Evolutionary conservation across 2,329 filamentous ascomycete species (phyloP).

Genomic region (Chaetoscypha palmicola): DNA sequence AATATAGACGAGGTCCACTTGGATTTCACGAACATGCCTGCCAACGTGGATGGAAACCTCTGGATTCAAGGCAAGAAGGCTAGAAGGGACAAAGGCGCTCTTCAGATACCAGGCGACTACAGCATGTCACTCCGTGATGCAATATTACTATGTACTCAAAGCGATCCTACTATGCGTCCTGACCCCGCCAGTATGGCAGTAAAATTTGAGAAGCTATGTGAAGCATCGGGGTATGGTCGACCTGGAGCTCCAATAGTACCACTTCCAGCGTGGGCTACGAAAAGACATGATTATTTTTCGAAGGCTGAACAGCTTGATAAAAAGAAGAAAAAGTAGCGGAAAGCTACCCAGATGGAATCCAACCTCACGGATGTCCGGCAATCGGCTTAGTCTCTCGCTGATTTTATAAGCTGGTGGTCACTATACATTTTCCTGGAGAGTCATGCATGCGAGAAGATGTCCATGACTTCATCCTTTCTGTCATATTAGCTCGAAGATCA

Average conservation of each 20-base stretch:
- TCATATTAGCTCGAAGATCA: too few relatives aligned
- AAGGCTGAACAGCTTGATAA: too few relatives aligned
- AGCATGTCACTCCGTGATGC: constrained; percentile 7
- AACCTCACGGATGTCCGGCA: too few relatives aligned
- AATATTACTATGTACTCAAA: constrained; percentile 8
- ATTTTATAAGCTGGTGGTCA: too few relatives aligned
- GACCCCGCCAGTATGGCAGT: constrained; percentile 5
- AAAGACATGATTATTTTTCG: constrained; percentile 18
- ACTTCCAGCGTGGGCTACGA: constrained; percentile 20
- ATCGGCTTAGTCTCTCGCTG: too few relatives aligned
- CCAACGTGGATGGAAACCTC: background rate
- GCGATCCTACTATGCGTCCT: constrained; percentile 7
- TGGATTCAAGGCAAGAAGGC: background rate
- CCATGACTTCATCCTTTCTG: too few relatives aligned
- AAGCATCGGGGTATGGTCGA: constrained; percentile 3
- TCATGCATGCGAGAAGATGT: too few relatives aligned
- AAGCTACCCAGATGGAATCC: too few relatives aligned
- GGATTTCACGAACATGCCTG: background rate
- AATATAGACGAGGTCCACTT: background rate
- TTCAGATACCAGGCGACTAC: background rate
- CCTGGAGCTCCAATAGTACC: constrained; percentile 2
- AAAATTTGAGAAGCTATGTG: constrained; percentile 4
- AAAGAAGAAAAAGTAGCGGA: too few relatives aligned
- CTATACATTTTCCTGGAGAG: too few relatives aligned
- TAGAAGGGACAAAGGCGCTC: background rate